Base-by-base conservation (phyloP, 2,329 filamentous ascomycete species). In the Lasiodiplodia citricola region DNA sequence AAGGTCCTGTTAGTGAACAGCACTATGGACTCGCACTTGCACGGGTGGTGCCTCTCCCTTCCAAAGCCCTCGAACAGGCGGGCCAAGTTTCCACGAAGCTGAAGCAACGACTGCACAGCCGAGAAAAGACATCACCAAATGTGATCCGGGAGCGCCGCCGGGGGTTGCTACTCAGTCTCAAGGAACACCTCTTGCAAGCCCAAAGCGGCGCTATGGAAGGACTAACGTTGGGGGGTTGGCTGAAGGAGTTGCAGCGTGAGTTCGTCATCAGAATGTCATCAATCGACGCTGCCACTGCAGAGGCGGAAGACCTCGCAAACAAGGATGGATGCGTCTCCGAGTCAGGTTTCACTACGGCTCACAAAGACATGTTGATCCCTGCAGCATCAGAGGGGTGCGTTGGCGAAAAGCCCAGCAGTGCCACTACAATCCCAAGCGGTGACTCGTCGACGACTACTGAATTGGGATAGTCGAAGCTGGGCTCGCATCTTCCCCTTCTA, bases 21-120 rank as follows among this genome's bases (percentile, higher is more conserved):
- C 89, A 93, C 72, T 99, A 99, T 74, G 96, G 96, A 0, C 86
- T 97, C n/a, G 86, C 90, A 0, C 85, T 97, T 3, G 94, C 95
- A 0, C 88, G 88, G 38, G 87, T 93, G 0, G 85, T 96, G 28
- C 90, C 91, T 0, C 85, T 97, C 7, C 93, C 95, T 0, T 77
- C 85, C 0, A 80, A 81, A 1, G 87, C 97, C 3, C 82, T 97
- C 2, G 81, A 90, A 7, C 84, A 87, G 38, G 95, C 94, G 0
- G 88, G 91, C 70, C 75, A 81, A 0, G 88, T 96, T 4, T 89
- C 92, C 0, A 82, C 84, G 3, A 85, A 86, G 25, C 80, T 97
- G 7, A 85, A 89, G 51, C 80, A 82, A 11, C 86, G 86, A 25
- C 83, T 85, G 23, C 86, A 89, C 68, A 84, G 83, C 31, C 89